Base-by-base conservation (phyloP, 23 red algal species). In the Agarophyton chilense region DNA sequence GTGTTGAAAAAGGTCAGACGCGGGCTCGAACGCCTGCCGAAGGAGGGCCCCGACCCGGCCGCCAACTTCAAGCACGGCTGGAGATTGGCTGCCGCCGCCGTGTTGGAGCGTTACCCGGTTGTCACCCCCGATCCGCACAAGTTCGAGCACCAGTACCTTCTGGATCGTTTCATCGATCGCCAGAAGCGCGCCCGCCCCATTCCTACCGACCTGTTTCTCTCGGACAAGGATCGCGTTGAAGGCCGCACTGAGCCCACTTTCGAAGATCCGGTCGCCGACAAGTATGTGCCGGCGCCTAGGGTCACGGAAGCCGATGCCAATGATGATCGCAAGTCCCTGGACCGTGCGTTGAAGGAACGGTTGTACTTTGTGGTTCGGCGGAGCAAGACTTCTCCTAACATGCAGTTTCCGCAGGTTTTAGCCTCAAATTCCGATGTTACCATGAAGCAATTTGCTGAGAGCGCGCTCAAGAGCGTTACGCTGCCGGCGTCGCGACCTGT, bases 281-380 rank as follows among this genome's bases (percentile, higher is more conserved):
- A 61, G 28, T 98, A 92, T 40, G 52, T 24, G 41, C 96, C 96
- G 17, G 96, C 96, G n/a, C 83, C 96, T 4, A 61, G 82, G 2
- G 82, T 66, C 4, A 98, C 96, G 4, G 92, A 95, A 0, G 96
- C 96, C 4, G 96, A 98, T 72, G 11, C 43, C 21, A 52, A 56
- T 1, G 60, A 79, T 25, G 90, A 98, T 42, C 52, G 43, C 12
- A 78, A 60, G 62, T 93, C 92, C 2, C 73, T 98, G 75, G 26
- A 82, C 19, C 78, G 96, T 16, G 87, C 86, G 58, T 56, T 98
- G 33, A 22, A 82, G 25, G 82, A 93, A 38, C 80, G 89, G 17
- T 57, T 98, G 49, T 98, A 95, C 90, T 86, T 98, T 52, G 38
- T 98, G 39, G 75, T 95, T 17, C 75, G 90, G 41, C 83, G 92